Percentiles rank a stretch among this genome's conserved stretches.
Evolutionary conservation across 1,284 basidiomycete species (phyloP).

Genomic region (Marasmius sp.): DNA sequence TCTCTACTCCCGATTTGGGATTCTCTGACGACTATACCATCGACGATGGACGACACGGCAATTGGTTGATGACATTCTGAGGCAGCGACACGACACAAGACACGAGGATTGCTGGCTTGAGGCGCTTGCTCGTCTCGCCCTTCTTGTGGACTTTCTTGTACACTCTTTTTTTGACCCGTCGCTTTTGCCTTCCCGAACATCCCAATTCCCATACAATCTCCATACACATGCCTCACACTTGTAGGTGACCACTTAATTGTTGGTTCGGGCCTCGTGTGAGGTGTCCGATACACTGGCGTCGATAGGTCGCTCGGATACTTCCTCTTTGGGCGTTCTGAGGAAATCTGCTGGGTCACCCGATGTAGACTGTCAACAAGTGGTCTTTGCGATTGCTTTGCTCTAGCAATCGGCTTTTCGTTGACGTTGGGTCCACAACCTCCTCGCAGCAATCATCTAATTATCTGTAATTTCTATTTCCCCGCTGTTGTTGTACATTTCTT

Average conservation of each 20-base stretch:
- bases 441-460: neutral
- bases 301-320: constrained; percentile 21
- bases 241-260: constrained; percentile 73
- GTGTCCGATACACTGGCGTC: constrained; percentile 68
- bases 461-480: neutral
- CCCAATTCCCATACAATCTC: constrained; percentile 46
- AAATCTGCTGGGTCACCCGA: neutral
- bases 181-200: constrained; percentile 40
- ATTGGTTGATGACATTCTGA: constrained; percentile 43
- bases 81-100: constrained; percentile 72
- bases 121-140: constrained; percentile 55
- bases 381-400: neutral
- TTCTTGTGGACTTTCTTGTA: constrained; percentile 55
- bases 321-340: neutral
- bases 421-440: neutral
- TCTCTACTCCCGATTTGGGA: neutral
- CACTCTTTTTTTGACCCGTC: constrained; percentile 38
- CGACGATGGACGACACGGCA: constrained; percentile 33
- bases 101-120: constrained; percentile 50
- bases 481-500: constrained; percentile 2
- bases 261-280: constrained; percentile 67
- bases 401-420: neutral
- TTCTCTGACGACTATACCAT: neutral
- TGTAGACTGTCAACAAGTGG: neutral
- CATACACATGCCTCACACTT: constrained; percentile 46